Conservation (phyloP, 2,329 filamentous ascomycete species). For the Aspergillus sp. region DNA sequence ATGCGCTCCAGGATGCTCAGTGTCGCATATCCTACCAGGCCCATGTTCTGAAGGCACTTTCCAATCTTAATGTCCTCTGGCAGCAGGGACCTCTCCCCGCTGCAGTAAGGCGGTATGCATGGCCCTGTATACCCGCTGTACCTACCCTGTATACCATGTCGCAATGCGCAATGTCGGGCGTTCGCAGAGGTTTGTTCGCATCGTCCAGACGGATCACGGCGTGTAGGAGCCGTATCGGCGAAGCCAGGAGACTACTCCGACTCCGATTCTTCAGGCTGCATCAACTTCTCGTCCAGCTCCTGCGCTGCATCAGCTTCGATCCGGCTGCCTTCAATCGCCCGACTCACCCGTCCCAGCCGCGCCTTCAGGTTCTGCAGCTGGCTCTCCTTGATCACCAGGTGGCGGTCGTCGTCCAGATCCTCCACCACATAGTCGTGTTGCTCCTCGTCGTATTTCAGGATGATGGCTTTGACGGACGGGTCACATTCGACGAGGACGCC, state of each 20-base stretch:
- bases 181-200: too few relatives aligned
- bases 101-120: too few relatives aligned
- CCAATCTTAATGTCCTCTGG: too few relatives aligned
- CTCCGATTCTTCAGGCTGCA: slow-evolving; percentile 39
- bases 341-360: slow-evolving; percentile 31
- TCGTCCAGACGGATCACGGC: neutral
- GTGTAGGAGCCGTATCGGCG: neutral
- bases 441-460: slow-evolving; percentile 40
- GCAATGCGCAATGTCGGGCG: too few relatives aligned
- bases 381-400: slow-evolving; percentile 39
- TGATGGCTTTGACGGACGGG: slow-evolving; percentile 41
- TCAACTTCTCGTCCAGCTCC: slow-evolving; percentile 40
- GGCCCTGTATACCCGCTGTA: too few relatives aligned
- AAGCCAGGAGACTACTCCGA: slow-evolving; percentile 25
- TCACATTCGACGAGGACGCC: slow-evolving; percentile 41
- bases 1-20: too few relatives aligned
- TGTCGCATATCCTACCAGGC: too few relatives aligned
- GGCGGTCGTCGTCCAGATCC: slow-evolving; percentile 38
- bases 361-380: slow-evolving; percentile 35
- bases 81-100: too few relatives aligned
- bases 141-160: too few relatives aligned
- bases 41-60: too few relatives aligned
- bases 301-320: slow-evolving; percentile 12
- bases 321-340: neutral
- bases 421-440: slow-evolving; percentile 40